Conservation (phyloP, 2,329 filamentous ascomycete genomes). For the Penicillium concentricum region DNA sequence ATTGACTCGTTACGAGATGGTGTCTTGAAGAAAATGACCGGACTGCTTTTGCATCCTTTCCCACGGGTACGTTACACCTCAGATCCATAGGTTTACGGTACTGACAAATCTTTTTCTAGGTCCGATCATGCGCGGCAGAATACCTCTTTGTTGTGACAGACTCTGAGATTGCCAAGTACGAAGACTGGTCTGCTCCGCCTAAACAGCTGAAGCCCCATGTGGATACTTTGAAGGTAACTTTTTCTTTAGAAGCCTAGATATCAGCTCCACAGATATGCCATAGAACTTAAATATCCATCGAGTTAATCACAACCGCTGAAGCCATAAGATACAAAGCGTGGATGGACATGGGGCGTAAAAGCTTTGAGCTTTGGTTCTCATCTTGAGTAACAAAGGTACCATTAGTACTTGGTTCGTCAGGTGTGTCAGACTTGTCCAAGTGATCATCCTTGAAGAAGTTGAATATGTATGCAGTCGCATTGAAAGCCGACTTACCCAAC, state of each 20-base stretch:
- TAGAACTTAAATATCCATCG: background rate
- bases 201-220: conserved; percentile 36
- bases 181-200: conserved; percentile 37
- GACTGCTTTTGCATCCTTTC: conserved; percentile 78
- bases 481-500: conserved; percentile 17
- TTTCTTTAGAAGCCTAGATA: conserved; percentile 2
- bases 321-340: background rate
- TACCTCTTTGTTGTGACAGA: conserved; percentile 37
- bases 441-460: conserved; percentile 27
- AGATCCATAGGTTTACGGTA: background rate
- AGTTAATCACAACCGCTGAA: background rate
- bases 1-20: conserved; percentile 52
- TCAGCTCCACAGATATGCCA: background rate
- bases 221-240: conserved; percentile 24
- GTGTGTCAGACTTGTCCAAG: background rate
- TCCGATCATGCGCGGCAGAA: conserved; percentile 38
- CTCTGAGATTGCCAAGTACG: conserved; percentile 30
- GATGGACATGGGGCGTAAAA: background rate
- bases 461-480: conserved; percentile 22
- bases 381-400: background rate
- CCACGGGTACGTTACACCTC: conserved; percentile 60
- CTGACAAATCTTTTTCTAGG: conserved; percentile 22
- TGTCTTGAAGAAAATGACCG: conserved; percentile 67
- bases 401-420: background rate
- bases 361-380: background rate